Evolutionary conservation across 768 basidiomycete species (phyloP), one percentile per base, ranked within the genome.

Genomic region (Mycena capillaripes): DNA sequence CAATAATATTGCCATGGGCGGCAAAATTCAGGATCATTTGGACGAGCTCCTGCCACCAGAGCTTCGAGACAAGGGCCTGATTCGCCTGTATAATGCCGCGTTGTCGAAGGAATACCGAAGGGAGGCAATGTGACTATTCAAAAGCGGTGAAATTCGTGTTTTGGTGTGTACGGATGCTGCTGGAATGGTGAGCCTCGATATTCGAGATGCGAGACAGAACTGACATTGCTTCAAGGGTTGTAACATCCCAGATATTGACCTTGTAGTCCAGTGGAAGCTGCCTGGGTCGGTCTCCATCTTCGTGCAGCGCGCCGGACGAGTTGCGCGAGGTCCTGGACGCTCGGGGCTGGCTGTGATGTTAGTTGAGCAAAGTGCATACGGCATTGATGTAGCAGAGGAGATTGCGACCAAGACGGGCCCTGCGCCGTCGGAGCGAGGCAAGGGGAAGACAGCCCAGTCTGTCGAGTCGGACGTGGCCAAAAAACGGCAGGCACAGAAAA

Each of bases 251-350:
- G 78, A 82, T 48, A 74, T 83, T 6, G 81, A 82, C 19, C 21
- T 79, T 17, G 80, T 83, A 7, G 78, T 82, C 0, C 81, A 83
- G 25, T 52, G 50, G 50, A 52, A 52, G 21, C 27, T 52, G 2
- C 50, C 50, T 4, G 50, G 50, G 10, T 75, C 75, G 3, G 53
- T 82, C 0, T 82, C 80, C 0, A 69, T 76, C n/a, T 83, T 76
- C 44, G 75, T 82, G 2, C 81, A 82, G 65, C 76, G 80, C 10
- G 80, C 81, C 0, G 82, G 82, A 0, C 69, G 81, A 6, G 79
- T 78, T 0, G 81, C 79, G 5, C 66, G 81, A 5, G 72, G 68
- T 5, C 44, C 55, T 1, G 69, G 69, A 4, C 61, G 72, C 2
- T 66, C 8, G 6, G 79, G 79, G 16, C 21, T 66, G 0, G 55